Evolutionary conservation across 2,329 filamentous ascomycete species (phyloP).

Genomic region (Penicillium sp.): DNA sequence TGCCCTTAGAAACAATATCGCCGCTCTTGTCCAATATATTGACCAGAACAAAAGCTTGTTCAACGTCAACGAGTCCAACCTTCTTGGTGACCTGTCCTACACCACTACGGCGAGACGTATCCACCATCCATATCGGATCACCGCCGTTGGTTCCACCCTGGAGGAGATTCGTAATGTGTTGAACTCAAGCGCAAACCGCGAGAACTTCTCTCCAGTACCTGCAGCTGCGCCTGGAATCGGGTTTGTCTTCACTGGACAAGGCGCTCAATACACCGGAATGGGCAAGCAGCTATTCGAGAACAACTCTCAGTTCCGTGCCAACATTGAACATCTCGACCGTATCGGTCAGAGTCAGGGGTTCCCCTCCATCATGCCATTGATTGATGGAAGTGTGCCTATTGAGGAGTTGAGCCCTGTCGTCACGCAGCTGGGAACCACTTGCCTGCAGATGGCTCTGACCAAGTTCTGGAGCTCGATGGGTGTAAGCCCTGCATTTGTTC

Average conservation of each 20-base stretch:
- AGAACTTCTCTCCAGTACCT: slow-evolving; percentile 23
- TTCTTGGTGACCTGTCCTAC: slow-evolving; percentile 63
- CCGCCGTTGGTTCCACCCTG: slow-evolving; percentile 27
- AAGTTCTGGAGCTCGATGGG: slow-evolving; percentile 34
- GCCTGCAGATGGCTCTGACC: slow-evolving; percentile 46
- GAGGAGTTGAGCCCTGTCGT: slow-evolving; percentile 28
- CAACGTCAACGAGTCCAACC: slow-evolving; percentile 39
- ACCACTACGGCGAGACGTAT: slow-evolving; percentile 63
- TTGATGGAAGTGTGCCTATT: slow-evolving; percentile 28
- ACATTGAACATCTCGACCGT: slow-evolving; percentile 35
- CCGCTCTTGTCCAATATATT: slow-evolving; percentile 58
- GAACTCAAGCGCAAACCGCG: slow-evolving; percentile 20
- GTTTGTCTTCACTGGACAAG: slow-evolving; percentile 43
- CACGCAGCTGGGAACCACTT: slow-evolving; percentile 44
- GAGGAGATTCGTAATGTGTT: slow-evolving; percentile 21
- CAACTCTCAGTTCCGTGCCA: slow-evolving; percentile 32
- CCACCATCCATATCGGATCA: slow-evolving; percentile 43
- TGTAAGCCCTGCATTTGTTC: slow-evolving; percentile 41
- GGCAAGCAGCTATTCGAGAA: slow-evolving; percentile 28
- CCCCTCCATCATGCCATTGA: slow-evolving; percentile 30
- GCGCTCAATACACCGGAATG: slow-evolving; percentile 41
- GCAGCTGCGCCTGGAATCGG: slow-evolving; percentile 24
- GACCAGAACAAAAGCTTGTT: slow-evolving; percentile 49
- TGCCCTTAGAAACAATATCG: slow-evolving; percentile 57
- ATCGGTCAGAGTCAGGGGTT: slow-evolving; percentile 34